Percentiles rank a stretch among this genome's conserved stretches.
Conservation (phyloP, 140 eudicot genomes). For the Cichorium intybus region DNA sequence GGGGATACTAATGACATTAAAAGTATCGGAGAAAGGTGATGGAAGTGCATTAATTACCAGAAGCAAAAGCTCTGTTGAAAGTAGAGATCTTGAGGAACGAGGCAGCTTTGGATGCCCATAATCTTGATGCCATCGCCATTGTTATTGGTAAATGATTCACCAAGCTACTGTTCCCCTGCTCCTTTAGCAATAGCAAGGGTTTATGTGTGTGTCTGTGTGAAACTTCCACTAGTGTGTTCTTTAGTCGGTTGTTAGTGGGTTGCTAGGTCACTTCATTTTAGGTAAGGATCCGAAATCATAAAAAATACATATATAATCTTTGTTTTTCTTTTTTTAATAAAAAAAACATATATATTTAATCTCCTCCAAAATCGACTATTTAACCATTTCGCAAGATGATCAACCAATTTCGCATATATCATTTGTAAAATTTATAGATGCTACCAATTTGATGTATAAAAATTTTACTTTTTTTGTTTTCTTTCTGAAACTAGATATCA, state of each 20-base stretch:
- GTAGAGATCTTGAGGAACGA: constrained; percentile 63
- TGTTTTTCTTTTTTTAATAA: too few relatives aligned
- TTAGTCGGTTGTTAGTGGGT: constrained; percentile 13
- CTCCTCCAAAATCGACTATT: too few relatives aligned
- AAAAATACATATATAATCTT: too few relatives aligned
- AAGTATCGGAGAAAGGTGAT: not conserved
- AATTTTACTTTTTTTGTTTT: too few relatives aligned
- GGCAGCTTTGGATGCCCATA: constrained; percentile 75
- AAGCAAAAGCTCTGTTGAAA: constrained; percentile 56
- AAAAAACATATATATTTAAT: too few relatives aligned
- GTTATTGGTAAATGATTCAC: not conserved
- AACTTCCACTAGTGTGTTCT: constrained; percentile 4
- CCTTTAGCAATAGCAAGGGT: constrained; percentile 11
- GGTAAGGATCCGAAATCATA: too few relatives aligned
- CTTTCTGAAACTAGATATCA: too few relatives aligned
- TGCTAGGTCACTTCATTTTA: constrained; percentile 30
- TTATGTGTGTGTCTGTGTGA: constrained; percentile 5
- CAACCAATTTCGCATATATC: too few relatives aligned
- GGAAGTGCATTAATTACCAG: constrained; percentile 32
- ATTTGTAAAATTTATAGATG: too few relatives aligned
- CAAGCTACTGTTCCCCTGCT: constrained; percentile 4
- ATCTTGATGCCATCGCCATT: constrained; percentile 49
- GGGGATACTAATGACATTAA: too few relatives aligned
- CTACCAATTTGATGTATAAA: too few relatives aligned
- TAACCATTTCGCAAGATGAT: too few relatives aligned